Conservation (phyloP, 2,329 filamentous ascomycete genomes). For the Neonectria neomacrospora region DNA sequence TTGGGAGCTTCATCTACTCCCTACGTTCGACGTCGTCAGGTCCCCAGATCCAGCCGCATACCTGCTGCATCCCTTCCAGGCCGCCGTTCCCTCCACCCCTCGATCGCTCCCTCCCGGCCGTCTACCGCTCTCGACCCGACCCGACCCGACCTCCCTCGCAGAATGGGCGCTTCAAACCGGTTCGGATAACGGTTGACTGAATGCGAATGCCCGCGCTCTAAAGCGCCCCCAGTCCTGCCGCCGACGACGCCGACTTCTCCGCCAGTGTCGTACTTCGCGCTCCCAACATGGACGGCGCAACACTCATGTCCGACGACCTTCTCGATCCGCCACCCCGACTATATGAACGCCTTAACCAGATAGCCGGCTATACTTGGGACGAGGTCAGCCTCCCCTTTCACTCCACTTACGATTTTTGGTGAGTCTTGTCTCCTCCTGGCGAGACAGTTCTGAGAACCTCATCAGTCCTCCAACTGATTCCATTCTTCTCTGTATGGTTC, state of each 20-base stretch:
- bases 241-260: constrained; percentile 32
- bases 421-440: constrained; percentile 44
- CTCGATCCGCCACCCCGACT: constrained; percentile 74
- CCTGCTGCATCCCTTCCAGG: constrained; percentile 2
- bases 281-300: constrained; percentile 63
- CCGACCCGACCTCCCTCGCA: constrained; percentile 39
- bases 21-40: not conserved
- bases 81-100: constrained; percentile 7
- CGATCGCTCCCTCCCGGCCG: not conserved
- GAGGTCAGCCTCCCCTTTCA: constrained; percentile 68
- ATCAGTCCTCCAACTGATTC: not conserved
- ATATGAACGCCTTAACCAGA: constrained; percentile 77
- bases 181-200: constrained; percentile 43
- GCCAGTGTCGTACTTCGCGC: constrained; percentile 40
- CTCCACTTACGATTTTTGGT: constrained; percentile 90
- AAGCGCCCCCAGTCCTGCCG: constrained; percentile 33
- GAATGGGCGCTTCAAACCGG: constrained; percentile 48
- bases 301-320: constrained; percentile 62
- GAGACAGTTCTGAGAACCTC: not conserved
- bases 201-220: constrained; percentile 42
- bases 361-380: constrained; percentile 82
- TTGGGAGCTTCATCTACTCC: constrained; percentile 20
- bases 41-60: constrained; percentile 8
- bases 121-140: constrained; percentile 5
- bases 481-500: not conserved